Evolutionary conservation across 2,329 filamentous ascomycete species (phyloP).

Genomic region (Botrytis tulipae): DNA sequence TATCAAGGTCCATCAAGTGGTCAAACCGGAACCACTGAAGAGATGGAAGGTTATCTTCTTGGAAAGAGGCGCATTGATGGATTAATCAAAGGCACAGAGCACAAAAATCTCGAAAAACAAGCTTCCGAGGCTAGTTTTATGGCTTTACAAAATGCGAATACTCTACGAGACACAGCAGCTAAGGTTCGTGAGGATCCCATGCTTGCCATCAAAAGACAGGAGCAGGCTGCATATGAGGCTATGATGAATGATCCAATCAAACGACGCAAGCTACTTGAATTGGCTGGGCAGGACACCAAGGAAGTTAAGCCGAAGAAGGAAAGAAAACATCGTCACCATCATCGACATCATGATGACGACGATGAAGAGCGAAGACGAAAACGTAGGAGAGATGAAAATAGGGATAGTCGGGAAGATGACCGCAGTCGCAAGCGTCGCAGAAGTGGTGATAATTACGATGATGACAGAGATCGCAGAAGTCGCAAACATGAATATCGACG

Average conservation of each 20-base stretch:
- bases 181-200: conserved; percentile 92
- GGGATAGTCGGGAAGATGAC: conserved; percentile 41
- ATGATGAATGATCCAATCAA: conserved; percentile 77
- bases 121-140: conserved; percentile 59
- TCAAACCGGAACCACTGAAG: conserved; percentile 74
- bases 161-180: conserved; percentile 71
- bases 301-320: conserved; percentile 47
- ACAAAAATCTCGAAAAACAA: conserved; percentile 76
- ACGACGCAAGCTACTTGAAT: conserved; percentile 64
- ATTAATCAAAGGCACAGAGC: conserved; percentile 77
- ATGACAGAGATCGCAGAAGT: conserved; percentile 33
- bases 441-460: conserved; percentile 31
- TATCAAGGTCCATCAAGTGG: conserved; percentile 83
- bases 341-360: conserved; percentile 39
- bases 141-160: conserved; percentile 68
- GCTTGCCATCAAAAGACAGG: conserved; percentile 88
- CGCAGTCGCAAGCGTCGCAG: conserved; percentile 48
- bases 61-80: conserved; percentile 91
- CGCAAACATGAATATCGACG: conserved; percentile 40
- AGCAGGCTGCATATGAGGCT: conserved; percentile 75
- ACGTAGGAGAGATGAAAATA: conserved; percentile 39
- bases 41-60: conserved; percentile 89
- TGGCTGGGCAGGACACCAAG: conserved; percentile 52
- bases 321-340: conserved; percentile 45
- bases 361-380: conserved; percentile 45